phyloP scores from a whole-genome alignment of 495 filamentous ascomycete species.

The Xylaria scruposa region DNA sequence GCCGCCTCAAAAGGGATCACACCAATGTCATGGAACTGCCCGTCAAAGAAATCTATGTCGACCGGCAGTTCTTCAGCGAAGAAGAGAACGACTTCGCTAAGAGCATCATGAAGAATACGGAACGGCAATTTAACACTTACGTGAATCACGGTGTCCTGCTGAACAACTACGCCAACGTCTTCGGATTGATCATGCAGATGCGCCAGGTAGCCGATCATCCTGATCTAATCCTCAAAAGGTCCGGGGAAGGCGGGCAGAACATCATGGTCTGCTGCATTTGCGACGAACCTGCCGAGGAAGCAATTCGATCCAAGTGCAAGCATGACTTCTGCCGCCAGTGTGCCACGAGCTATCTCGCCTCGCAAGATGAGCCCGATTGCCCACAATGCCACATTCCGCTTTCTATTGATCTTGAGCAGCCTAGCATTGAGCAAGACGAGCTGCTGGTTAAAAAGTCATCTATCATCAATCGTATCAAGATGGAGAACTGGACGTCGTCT shows the following conservation, averaged over 20 bases:
- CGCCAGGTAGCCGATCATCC: conserved; percentile 95
- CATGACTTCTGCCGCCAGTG: conserved; percentile 96
- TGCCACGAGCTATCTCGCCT: conserved; percentile 80
- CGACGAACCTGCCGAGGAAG: conserved; percentile 93
- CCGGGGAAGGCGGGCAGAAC: conserved; percentile 84
- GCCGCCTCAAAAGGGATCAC: conserved; percentile 89
- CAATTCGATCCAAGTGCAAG: conserved; percentile 86
- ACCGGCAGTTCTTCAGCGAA: conserved; percentile 94
- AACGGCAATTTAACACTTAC: conserved; percentile 90
- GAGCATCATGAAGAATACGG: conserved; percentile 90
- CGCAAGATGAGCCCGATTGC: conserved; percentile 79
- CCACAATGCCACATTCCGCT: conserved; percentile 90
- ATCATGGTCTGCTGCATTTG: conserved; percentile 91
- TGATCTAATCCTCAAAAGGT: conserved; percentile 89
- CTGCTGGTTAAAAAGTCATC: conserved; percentile 85
- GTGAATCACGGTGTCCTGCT: conserved; percentile 92
- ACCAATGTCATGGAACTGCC: conserved; percentile 93
- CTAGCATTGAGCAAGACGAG: conserved; percentile 89
- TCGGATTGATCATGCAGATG: conserved; percentile 96
- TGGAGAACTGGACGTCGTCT: conserved; percentile 96
- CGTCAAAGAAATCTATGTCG: conserved; percentile 88
- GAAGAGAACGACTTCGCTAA: conserved; percentile 94
- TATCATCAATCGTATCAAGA: conserved; percentile 96
- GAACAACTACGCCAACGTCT: conserved; percentile 94
- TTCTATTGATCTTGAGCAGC: conserved; percentile 90